phyloP scores from a whole-genome alignment of 108 stramenopile genomes.

The Nitzschia sp. region DNA sequence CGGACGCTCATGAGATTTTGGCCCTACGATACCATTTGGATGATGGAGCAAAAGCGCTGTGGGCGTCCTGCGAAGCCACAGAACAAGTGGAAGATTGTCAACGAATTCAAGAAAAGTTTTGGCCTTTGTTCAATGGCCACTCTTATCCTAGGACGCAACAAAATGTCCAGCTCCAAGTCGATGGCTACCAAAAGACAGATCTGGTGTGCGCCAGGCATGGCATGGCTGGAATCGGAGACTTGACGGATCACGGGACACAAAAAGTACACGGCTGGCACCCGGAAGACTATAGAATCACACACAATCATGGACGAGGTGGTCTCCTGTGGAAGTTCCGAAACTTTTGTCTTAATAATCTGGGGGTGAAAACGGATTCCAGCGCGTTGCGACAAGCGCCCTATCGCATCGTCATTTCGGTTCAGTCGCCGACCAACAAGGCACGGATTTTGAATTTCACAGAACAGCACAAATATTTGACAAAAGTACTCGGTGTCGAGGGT shows the following conservation, averaged over 20 bases:
- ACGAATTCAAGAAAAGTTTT: background rate
- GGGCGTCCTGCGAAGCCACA: constrained; percentile 23
- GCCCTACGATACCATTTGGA: background rate
- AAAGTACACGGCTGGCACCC: constrained; percentile 46
- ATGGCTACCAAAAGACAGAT: constrained; percentile 2
- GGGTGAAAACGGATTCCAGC: background rate
- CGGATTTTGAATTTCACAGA: background rate
- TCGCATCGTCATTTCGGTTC: constrained; percentile 14
- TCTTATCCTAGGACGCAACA: background rate
- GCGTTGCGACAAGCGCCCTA: background rate
- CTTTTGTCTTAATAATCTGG: constrained; percentile 46
- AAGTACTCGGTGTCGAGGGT: background rate
- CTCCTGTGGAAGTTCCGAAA: constrained; percentile 49
- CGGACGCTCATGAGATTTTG: constrained; percentile 4
- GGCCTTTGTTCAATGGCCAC: constrained; percentile 13
- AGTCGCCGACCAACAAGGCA: background rate
- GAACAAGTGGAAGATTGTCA: background rate
- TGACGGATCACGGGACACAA: constrained; percentile 49
- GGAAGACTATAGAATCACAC: constrained; percentile 34
- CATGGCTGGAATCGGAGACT: constrained; percentile 43
- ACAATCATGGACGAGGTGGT: constrained; percentile 53
- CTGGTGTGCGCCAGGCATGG: constrained; percentile 46
- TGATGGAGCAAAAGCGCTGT: background rate
- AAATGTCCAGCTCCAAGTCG: background rate
- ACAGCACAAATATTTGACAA: background rate